Evolutionary conservation across 2,329 filamentous ascomycete genomes (phyloP), one percentile per base, ranked within the genome.

Genomic region (Exophiala lecanii-corni): DNA sequence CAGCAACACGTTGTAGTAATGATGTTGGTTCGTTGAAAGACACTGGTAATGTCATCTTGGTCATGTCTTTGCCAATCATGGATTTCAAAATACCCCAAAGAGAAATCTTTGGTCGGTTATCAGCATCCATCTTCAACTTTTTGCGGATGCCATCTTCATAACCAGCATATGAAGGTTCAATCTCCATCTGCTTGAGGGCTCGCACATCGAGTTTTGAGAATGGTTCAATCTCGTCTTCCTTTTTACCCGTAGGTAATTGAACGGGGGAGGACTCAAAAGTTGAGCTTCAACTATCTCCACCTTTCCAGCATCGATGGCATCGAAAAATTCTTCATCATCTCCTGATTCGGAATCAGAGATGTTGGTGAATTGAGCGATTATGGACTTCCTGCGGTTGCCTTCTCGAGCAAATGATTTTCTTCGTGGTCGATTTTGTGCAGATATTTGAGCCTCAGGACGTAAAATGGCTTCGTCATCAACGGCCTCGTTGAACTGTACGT

Each of bases 61-160:
- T 97, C 92, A 98, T 97, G 61, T 98, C 92, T 64, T 98, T 97
- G 51, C 92, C 92, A 66, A 98, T 95, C 92, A 98, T 97, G 16
- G 91, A 97, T 70, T 97, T 98, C 51, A 98, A 71, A 56, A 98
- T 96, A 54, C 85, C 84, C 92, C 92, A 98, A 32, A 98, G 80
- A 20, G 86, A 92, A 49, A 97, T 87, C 71, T 91, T 96, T 0
- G 92, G 92, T 57, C 92, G 74, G 60, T 98, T 80, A 62, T 98
- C 92, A 21, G 83, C 84, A 58, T 97, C 91, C 74, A 97, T 80
- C 66, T 89, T 91, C 30, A 97, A 74, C 55, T 75, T 82, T 50
- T 78, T 77, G 37, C 92, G 77, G 28, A 94, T 74, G 9, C 88
- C 86, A 57, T 94, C 88, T 63, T 98, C 92, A 58, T 98, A 98